Evolutionary conservation across 345 rosid genomes (phyloP).

Genomic region (Salix purpurea): DNA sequence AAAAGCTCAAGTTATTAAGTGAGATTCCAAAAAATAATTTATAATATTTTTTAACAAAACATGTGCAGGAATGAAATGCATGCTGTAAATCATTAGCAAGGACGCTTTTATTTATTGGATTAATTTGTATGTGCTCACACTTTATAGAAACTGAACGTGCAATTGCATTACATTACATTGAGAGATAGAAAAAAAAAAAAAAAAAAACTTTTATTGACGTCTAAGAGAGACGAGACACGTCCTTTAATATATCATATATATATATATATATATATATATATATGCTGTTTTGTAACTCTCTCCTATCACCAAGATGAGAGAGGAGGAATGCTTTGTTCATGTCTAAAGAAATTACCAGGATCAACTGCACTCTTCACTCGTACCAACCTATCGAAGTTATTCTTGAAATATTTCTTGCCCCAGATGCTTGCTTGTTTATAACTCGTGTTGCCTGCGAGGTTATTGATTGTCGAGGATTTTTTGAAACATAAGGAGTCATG

Average conservation of each 20-base stretch:
- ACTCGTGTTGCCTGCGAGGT: conserved; percentile 17
- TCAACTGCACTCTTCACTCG: conserved; percentile 34
- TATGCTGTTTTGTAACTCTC: not conserved
- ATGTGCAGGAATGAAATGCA: too few relatives aligned
- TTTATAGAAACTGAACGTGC: too few relatives aligned
- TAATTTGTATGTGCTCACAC: not conserved
- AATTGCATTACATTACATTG: not conserved
- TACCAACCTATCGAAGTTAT: conserved; percentile 32
- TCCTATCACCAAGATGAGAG: not conserved
- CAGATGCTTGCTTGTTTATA: conserved; percentile 41
- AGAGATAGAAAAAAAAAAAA: not conserved
- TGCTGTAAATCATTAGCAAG: not conserved
- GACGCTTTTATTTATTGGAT: too few relatives aligned
- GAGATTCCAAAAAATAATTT: too few relatives aligned
- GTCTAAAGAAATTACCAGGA: conserved; percentile 40
- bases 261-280: not conserved
- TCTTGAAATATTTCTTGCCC: conserved; percentile 43
- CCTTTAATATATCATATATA: not conserved
- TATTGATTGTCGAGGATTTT: conserved; percentile 47
- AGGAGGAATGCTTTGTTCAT: conserved; percentile 24
- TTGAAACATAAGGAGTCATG: conserved; percentile 53
- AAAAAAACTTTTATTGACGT: not conserved
- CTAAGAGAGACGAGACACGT: not conserved
- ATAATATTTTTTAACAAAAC: conserved; percentile 8
- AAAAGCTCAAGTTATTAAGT: too few relatives aligned